Base-by-base conservation (phyloP, 805 yeast genomes). In the Kluyveromyces wickerhamii region DNA sequence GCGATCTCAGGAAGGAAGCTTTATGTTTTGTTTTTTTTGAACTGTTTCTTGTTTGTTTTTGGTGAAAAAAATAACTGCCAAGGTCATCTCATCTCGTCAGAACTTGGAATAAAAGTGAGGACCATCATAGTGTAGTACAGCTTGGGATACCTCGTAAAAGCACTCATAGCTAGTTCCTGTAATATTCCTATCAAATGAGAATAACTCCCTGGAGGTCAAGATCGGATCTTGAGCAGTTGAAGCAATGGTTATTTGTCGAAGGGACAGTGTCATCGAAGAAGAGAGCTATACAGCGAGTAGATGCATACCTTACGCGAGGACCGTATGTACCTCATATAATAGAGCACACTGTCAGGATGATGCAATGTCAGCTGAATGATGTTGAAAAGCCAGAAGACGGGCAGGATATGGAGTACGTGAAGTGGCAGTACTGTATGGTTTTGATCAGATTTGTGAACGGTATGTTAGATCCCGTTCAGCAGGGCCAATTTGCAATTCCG, bases 381-480 rank as follows among this genome's bases (percentile, higher is more conserved):
- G 8, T 56, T 10, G 77, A 72, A 39, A 65, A 65, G 21, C 38
- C 45, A n/a, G 40, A 43, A 60, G 12, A 52, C 52, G 31, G 42
- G 5, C 36, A 34, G 8, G 44, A 38, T 7, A 23, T 39, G 16
- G 28, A 48, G 7, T 14, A 22, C 19, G 47, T 74, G 2, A 68
- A 74, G 40, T 47, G 77, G 41, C 65, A 78, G 4, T 83, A 82
- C 51, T 62, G 87, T 0, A 77, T 82, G 83, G 74, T 86, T 0
- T 49, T 88, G 9, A 77, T 86, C 18, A 65, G 94, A 38, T 86
- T 89, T 60, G 96, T 92, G 17, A 92, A 92, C 57, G 97, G 96
- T 2, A 57, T 86, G 3, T 58, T 92, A 23, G 98, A 92, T 54
- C 92, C 94, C 0, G 71, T 71, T 32, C 98, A 92, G 57, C 83